These are phyloP conservation scores for Fusarium chlamydosporum DNA, from an alignment of 2,329 filamentous ascomycete species.

Conservation along the genomic window DNA sequence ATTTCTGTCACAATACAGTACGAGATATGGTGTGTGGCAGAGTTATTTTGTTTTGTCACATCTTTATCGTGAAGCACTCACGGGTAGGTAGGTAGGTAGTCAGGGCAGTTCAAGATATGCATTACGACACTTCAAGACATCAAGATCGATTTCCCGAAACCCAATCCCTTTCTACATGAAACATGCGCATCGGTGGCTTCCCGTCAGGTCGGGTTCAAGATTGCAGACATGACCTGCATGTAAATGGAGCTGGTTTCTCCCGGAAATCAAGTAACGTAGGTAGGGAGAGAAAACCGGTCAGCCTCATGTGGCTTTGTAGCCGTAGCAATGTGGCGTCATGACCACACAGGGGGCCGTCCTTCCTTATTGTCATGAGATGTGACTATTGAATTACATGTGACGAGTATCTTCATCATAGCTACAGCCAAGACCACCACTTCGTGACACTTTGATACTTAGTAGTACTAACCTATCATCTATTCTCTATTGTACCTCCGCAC, in stretches of 20 bases:
- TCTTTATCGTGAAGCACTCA: background rate
- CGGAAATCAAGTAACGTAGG: background rate
- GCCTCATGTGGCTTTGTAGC: slow-evolving; percentile 35
- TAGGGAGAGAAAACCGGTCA: slow-evolving; percentile 10
- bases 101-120: background rate
- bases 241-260: slow-evolving; percentile 4
- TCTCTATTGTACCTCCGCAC: background rate
- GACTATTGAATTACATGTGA: slow-evolving; percentile 34
- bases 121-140: slow-evolving; percentile 3
- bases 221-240: slow-evolving; percentile 37
- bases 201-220: slow-evolving; percentile 19
- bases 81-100: background rate
- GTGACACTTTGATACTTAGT: background rate
- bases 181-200: slow-evolving; percentile 27
- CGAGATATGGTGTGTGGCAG: background rate
- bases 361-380: slow-evolving; percentile 8
- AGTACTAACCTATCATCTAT: background rate
- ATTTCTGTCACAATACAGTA: background rate
- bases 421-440: background rate
- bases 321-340: slow-evolving; percentile 24
- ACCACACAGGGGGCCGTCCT: slow-evolving; percentile 12
- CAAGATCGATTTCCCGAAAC: background rate
- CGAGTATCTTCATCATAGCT: slow-evolving; percentile 29
- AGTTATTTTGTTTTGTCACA: background rate
- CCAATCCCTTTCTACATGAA: slow-evolving; percentile 24